Conservation (phyloP, 208 protist genomes). For the Spongospora subterranea region DNA sequence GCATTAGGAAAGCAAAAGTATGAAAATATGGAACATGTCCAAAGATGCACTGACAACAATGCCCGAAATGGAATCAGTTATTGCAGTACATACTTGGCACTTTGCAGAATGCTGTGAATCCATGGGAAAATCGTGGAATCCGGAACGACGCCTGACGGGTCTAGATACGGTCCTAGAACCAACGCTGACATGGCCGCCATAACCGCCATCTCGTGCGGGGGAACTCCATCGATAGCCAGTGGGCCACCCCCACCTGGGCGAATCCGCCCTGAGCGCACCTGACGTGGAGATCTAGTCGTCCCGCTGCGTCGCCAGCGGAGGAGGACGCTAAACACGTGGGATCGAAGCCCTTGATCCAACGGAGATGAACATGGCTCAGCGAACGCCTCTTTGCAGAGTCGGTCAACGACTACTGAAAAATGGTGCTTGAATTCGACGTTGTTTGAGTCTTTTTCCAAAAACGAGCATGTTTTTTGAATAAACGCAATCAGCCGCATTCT, state of each 20-base stretch:
- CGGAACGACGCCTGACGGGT: neutral
- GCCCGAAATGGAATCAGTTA: neutral
- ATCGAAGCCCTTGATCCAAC: neutral
- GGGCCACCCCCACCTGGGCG: no score
- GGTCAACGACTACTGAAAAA: conserved; percentile 28
- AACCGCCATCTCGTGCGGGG: neutral
- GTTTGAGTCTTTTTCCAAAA: neutral
- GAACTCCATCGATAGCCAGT: neutral
- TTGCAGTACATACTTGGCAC: neutral
- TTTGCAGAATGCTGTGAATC: neutral
- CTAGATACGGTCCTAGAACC: conserved; percentile 12
- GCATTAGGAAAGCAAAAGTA: no score
- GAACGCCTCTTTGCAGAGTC: neutral
- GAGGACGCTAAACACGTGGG: neutral
- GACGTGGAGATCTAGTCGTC: no score
- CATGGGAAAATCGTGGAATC: neutral
- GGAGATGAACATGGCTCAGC: neutral
- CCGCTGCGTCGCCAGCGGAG: neutral
- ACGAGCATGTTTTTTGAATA: neutral
- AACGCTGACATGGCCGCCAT: conserved; percentile 13
- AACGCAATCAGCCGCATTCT: neutral
- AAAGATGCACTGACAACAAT: no score
- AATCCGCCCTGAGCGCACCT: no score
- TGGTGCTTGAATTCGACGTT: neutral
- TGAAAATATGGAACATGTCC: no score